These are phyloP conservation scores for Penicillium sp. DNA, from an alignment of 2,329 filamentous ascomycete species.

Conservation along the genomic window DNA sequence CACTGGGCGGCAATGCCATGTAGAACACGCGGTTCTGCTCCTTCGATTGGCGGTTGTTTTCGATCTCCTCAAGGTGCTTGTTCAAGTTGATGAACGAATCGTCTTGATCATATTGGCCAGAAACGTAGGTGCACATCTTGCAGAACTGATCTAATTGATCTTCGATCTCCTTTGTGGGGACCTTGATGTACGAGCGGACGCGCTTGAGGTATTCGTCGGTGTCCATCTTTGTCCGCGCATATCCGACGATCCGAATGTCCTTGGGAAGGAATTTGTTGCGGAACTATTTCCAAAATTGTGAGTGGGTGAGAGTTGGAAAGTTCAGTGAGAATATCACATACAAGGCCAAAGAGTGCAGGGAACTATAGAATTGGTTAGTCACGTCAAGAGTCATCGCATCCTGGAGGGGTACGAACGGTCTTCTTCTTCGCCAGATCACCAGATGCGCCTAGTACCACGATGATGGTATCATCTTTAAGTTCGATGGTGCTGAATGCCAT, in stretches of 20 bases:
- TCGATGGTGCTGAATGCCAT: slow-evolving; percentile 61
- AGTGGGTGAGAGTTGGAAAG: slow-evolving; percentile 5
- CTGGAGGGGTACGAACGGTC: slow-evolving; percentile 56
- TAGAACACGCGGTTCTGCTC: slow-evolving; percentile 94
- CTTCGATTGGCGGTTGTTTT: slow-evolving; percentile 59
- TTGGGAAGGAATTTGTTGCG: slow-evolving; percentile 97
- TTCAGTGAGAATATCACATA: slow-evolving; percentile 47
- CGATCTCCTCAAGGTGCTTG: slow-evolving; percentile 75
- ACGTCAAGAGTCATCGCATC: slow-evolving; percentile 2
- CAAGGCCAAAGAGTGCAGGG: slow-evolving; percentile 91
- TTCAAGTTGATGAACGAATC: slow-evolving; percentile 82
- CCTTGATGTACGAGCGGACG: slow-evolving; percentile 97
- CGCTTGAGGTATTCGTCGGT: slow-evolving; percentile 87
- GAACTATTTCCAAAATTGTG: slow-evolving; percentile 51
- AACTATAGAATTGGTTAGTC: slow-evolving; percentile 51
- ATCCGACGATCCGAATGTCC: slow-evolving; percentile 93
- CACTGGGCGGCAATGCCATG: slow-evolving; percentile 95
- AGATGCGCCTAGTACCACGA: slow-evolving; percentile 91
- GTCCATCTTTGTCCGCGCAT: slow-evolving; percentile 99
- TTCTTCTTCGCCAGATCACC: slow-evolving; percentile 99
- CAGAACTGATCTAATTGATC: slow-evolving; percentile 88
- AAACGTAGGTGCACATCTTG: slow-evolving; percentile 79
- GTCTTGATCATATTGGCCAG: slow-evolving; percentile 96
- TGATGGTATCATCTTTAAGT: slow-evolving; percentile 96
- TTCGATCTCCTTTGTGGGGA: slow-evolving; percentile 92